Evolutionary conservation across 2,329 filamentous ascomycete species (phyloP), one percentile per base, ranked within the genome.

Genomic region (Beauveria pseudobassiana): DNA sequence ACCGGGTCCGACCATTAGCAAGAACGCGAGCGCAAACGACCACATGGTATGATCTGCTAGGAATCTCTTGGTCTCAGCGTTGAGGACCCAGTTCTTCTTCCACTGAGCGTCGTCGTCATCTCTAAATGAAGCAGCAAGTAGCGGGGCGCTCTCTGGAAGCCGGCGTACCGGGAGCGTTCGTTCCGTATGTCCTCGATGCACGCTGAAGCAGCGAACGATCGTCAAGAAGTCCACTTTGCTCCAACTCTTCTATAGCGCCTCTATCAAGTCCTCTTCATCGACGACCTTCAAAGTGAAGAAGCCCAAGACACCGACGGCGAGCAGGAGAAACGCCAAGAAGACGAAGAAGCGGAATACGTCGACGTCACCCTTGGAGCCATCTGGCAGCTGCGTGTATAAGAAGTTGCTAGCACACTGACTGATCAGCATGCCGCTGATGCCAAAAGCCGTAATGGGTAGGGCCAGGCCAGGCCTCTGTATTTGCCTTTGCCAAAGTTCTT

Each of bases 401-500:
- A 96, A 71, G 57, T 87, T 84, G 67, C 87, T 93, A 34, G 88
- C 93, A 26, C 96, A 77, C 77, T 98, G 93, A 69, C 91, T 96
- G 75, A 95, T 82, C 90, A 95, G 96, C 89, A 99, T 93, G 53
- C 93, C 92, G 70, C 93, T 96, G 62, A 99, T 75, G 0, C 95
- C 95, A 72, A 97, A 96, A 7, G 90, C 88, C 0, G 95, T 91
- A 72, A 98, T 97, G 1, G 95, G 95, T 63, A 91, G 82, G 1
- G 93, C 93, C 61, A 99, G 81, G 96, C 93, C 56, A 99, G 77
- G 0, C 95, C 95, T 69, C 93, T 89, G 70, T 96, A 88, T 70
- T 88, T 90, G 4, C 92, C 91, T 64, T 89, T 87, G 54, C 93
- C 93, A 76, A 98, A 99, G 76, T 98, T 99, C 85, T 99, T 99